Percentiles rank a stretch among this genome's conserved stretches.
phyloP scores from a whole-genome alignment of 1,284 basidiomycete genomes.

The Austroboletus niveus region DNA sequence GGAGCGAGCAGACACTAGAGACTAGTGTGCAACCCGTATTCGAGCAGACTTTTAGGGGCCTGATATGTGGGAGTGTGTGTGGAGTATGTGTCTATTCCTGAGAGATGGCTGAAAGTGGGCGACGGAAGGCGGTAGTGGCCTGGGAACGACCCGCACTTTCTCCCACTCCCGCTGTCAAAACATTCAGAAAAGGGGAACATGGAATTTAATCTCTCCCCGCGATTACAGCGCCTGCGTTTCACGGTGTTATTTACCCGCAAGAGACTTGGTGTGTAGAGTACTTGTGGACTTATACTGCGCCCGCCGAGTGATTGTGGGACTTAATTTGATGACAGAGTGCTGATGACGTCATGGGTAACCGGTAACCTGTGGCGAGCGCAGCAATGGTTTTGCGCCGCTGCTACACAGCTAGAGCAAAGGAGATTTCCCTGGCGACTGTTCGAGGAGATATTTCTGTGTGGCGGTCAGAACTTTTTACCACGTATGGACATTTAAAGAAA shows the following conservation, averaged over 20 bases:
- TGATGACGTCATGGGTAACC: background rate
- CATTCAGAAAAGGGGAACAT: background rate
- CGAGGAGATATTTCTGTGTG: background rate
- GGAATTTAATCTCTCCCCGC: conserved; percentile 3
- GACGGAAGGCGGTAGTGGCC: background rate
- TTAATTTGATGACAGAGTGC: too few species aligned
- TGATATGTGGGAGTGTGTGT: too few species aligned
- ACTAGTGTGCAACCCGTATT: too few species aligned
- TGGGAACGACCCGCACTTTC: conserved; percentile 9
- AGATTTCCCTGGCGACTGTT: background rate
- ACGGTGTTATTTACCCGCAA: too few species aligned
- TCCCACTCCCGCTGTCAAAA: background rate
- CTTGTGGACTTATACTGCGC: too few species aligned
- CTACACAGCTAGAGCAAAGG: too few species aligned
- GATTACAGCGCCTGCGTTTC: background rate
- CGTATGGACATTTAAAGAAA: conserved; percentile 17
- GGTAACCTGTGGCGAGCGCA: background rate
- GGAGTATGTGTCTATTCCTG: too few species aligned
- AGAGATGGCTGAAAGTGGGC: background rate
- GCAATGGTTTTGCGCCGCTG: background rate
- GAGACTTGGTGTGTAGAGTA: too few species aligned
- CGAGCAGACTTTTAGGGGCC: too few species aligned
- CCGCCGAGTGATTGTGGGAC: too few species aligned
- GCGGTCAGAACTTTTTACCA: background rate
- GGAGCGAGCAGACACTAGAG: too few species aligned